Evolutionary conservation across 2,329 filamentous ascomycete genomes (phyloP).

Genomic region (Dryadomyces quercivorus): DNA sequence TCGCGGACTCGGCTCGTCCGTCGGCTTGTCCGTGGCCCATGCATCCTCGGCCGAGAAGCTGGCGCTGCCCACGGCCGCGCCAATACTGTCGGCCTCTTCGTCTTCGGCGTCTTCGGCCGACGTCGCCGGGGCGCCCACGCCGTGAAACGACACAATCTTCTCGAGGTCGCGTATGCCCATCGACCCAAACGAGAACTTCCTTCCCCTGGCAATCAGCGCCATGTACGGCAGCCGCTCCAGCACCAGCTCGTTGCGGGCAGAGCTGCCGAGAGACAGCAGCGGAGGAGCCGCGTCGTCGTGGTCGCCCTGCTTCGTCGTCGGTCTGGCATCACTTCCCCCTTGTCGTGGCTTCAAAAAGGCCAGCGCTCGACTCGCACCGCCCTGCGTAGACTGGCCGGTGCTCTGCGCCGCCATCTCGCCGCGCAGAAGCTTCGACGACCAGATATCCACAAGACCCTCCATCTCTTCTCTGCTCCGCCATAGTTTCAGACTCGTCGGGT

Average conservation of each 20-base stretch:
- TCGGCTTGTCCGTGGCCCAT: slow-evolving; percentile 51
- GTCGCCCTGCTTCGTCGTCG: background rate
- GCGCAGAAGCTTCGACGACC: slow-evolving; percentile 48
- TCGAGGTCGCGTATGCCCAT: slow-evolving; percentile 47
- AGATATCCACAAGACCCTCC: slow-evolving; percentile 58
- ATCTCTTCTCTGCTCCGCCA: slow-evolving; percentile 79
- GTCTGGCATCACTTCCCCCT: background rate
- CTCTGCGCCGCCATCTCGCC: slow-evolving; percentile 40
- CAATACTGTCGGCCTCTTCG: slow-evolving; percentile 24
- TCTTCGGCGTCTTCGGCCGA: slow-evolving; percentile 32
- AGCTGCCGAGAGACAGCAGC: slow-evolving; percentile 48
- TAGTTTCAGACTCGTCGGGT: slow-evolving; percentile 70
- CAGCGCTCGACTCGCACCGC: slow-evolving; percentile 32
- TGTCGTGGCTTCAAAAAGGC: slow-evolving; percentile 34
- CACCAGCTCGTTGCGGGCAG: slow-evolving; percentile 60
- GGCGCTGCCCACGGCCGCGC: slow-evolving; percentile 4
- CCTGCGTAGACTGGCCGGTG: slow-evolving; percentile 16
- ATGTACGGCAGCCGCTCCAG: slow-evolving; percentile 83
- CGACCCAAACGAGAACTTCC: slow-evolving; percentile 22
- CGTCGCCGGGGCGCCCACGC: slow-evolving; percentile 32
- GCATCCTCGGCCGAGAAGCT: slow-evolving; percentile 24
- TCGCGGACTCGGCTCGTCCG: slow-evolving; percentile 37
- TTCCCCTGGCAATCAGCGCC: slow-evolving; percentile 46
- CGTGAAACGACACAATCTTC: slow-evolving; percentile 55
- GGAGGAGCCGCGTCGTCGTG: slow-evolving; percentile 6